Evolutionary conservation across 495 filamentous ascomycete species (phyloP).

Genomic region (Apodospora peruviana): DNA sequence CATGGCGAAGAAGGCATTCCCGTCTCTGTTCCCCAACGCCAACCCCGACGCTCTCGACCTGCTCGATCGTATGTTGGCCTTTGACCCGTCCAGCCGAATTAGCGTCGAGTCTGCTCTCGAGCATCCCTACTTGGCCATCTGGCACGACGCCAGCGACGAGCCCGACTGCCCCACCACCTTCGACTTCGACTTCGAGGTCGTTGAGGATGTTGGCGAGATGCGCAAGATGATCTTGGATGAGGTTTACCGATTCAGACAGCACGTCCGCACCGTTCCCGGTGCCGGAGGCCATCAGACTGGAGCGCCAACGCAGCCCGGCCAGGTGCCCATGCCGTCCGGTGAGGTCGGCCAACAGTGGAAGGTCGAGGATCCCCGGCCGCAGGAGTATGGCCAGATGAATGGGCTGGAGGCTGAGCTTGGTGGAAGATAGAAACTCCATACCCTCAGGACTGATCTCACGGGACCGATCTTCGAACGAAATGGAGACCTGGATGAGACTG

Average conservation of each 20-base stretch:
- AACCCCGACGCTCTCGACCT: slow-evolving; percentile 95
- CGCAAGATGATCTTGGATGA: slow-evolving; percentile 95
- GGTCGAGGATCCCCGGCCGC: slow-evolving; percentile 81
- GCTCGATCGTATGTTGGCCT: slow-evolving; percentile 92
- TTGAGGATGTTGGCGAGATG: slow-evolving; percentile 91
- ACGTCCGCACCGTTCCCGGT: slow-evolving; percentile 63
- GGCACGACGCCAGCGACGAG: slow-evolving; percentile 97
- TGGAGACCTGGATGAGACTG: no score
- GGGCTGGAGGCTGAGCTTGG: slow-evolving; percentile 83
- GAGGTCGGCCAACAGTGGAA: slow-evolving; percentile 60
- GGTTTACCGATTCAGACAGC: slow-evolving; percentile 72
- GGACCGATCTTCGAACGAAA: no score
- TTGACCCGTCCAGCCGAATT: slow-evolving; percentile 88
- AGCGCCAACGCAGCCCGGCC: slow-evolving; percentile 24
- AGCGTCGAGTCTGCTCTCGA: slow-evolving; percentile 90
- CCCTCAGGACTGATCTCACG: no score
- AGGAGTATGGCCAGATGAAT: slow-evolving; percentile 57
- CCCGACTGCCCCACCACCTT: slow-evolving; percentile 88
- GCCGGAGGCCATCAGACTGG: slow-evolving; percentile 15
- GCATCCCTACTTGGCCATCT: slow-evolving; percentile 94
- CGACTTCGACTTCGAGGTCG: slow-evolving; percentile 95
- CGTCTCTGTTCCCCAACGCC: slow-evolving; percentile 82
- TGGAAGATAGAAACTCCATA: slow-evolving; percentile 31
- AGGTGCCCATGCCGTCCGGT: slow-evolving; percentile 67
- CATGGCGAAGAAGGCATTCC: slow-evolving; percentile 91